Base-by-base conservation (phyloP, 2,329 filamentous ascomycete species). In the Xylaria sp. region DNA sequence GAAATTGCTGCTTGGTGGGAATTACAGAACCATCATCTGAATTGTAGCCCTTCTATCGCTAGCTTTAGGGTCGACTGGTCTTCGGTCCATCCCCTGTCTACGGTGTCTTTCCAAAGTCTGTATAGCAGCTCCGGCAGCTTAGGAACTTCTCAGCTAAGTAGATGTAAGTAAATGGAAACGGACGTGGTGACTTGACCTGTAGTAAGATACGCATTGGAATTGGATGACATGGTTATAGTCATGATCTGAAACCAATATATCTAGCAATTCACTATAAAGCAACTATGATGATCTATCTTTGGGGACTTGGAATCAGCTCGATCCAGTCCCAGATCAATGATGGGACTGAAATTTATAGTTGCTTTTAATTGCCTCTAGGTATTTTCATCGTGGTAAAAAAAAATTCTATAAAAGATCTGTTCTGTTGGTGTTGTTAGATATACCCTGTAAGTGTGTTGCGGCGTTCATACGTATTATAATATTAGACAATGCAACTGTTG, bases 341-440 rank as follows among this genome's bases (percentile, higher is more conserved):
- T 44, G 20, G 7, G 39, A 44, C 39, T 44, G 20, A 17, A 44
- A 20, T 44, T 17, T n/a, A 44, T 44, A n/a, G 17, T 7, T 44
- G 17, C n/a, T 44, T 44, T 44, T 49, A 36, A 58, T 58, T 47
- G 27, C 29, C 29, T 58, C 15, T 47, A 58, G 20, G 11, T 11
- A 47, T 58, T 58, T 20, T 17, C 31, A 22, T 58, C 25, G n/a
- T 20, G 11, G 39, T 20, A 6, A 57, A 22, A 45, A 33, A 45
- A 45, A 33, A 17, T 11, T 47, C 11, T 13, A 47, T 47, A 25
- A 15, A 20, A 10, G 29, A 31, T 59, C 29, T 25, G 39, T 27
- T 20, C 31, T 59, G 50, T 59, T 59, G 27, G 42, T 39, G 27
- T 20, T 59, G 25, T 59, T 59, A 59, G 31, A 59, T 39, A 59